Percentiles rank a stretch among this genome's conserved stretches.
These are phyloP conservation scores for Ganoderma multipileum DNA, from an alignment of 1,284 basidiomycete genomes.

Conservation along the genomic window DNA sequence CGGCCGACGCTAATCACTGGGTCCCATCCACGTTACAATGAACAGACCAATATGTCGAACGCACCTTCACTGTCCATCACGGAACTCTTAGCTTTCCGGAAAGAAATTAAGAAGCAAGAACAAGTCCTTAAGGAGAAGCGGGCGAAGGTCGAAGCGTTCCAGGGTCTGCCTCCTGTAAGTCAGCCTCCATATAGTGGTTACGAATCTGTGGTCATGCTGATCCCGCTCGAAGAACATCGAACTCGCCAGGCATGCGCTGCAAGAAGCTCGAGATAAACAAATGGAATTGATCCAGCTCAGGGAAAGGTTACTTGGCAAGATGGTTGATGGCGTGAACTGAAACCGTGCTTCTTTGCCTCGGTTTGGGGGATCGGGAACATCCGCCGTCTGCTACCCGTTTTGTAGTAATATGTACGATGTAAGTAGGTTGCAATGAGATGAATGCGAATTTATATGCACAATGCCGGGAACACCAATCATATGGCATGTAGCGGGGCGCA, in stretches of 20 bases:
- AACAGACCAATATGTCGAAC: slow-evolving; percentile 42
- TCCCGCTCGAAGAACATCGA: slow-evolving; percentile 48
- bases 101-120: slow-evolving; percentile 44
- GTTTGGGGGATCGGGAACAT: no score
- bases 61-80: slow-evolving; percentile 44
- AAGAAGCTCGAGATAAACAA: slow-evolving; percentile 48
- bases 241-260: slow-evolving; percentile 50
- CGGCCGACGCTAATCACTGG: neutral
- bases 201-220: neutral
- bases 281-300: slow-evolving; percentile 52
- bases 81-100: slow-evolving; percentile 45
- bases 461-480: neutral
- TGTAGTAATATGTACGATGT: neutral
- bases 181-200: neutral
- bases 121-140: slow-evolving; percentile 50
- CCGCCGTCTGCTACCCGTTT: no score
- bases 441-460: no score
- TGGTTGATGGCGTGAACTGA: slow-evolving; percentile 47
- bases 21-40: neutral
- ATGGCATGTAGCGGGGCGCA: neutral
- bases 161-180: slow-evolving; percentile 55
- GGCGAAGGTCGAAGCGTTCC: slow-evolving; percentile 51
- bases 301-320: slow-evolving; percentile 52
- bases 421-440: neutral
- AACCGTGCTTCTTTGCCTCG: neutral